These are phyloP conservation scores for Agrocybe chaxingu DNA, from an alignment of 768 basidiomycete genomes.

Conservation along the genomic window DNA sequence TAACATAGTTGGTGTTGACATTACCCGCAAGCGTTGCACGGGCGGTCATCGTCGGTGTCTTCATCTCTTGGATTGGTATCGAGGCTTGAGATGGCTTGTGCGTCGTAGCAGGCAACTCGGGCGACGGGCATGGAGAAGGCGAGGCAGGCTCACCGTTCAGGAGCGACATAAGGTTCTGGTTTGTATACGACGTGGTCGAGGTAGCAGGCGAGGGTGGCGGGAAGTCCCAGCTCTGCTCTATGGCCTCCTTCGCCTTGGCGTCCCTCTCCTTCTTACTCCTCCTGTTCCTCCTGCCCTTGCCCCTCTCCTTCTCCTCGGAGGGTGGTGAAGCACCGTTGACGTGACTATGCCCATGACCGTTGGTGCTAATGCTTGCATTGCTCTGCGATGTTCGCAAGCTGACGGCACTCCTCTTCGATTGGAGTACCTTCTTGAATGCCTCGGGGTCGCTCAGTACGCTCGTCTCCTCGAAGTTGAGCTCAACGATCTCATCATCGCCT, in stretches of 20 bases:
- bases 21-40: constrained; percentile 10
- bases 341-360: constrained; percentile 7
- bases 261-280: constrained; percentile 35
- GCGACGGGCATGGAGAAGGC: constrained; percentile 20
- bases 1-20: constrained; percentile 1
- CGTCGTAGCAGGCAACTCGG: constrained; percentile 3
- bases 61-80: constrained; percentile 19
- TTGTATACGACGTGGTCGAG: constrained; percentile 3
- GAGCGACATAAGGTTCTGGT: background rate
- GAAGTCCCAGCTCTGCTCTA: constrained; percentile 64
- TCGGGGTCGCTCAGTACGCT: constrained; percentile 68
- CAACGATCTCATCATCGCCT: constrained; percentile 58
- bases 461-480: constrained; percentile 73
- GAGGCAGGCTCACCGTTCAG: constrained; percentile 15
- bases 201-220: constrained; percentile 27
- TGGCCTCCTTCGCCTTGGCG: constrained; percentile 41
- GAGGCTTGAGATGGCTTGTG: background rate
- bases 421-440: constrained; percentile 43
- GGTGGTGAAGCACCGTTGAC: constrained; percentile 4
- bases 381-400: constrained; percentile 8
- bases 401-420: constrained; percentile 26
- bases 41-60: constrained; percentile 26
- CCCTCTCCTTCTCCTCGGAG: constrained; percentile 21
- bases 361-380: background rate
- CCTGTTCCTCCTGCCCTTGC: constrained; percentile 27